Base-by-base conservation (phyloP, 2,329 filamentous ascomycete species). In the Aspergillus intermedius region DNA sequence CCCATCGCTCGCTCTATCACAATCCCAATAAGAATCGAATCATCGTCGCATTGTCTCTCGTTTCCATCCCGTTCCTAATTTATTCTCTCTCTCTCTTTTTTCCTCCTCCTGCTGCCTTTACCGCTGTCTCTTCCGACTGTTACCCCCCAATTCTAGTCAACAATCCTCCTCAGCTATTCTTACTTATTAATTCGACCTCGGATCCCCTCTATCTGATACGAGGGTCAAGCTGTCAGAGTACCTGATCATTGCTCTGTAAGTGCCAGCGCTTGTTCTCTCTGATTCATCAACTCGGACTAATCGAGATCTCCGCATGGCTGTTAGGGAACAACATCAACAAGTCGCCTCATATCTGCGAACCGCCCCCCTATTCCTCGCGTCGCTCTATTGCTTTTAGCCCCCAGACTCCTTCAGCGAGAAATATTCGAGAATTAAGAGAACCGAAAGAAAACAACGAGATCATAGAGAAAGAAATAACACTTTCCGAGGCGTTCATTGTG, bases 401-500 rank as follows among this genome's bases (percentile, higher is more conserved):
- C 15, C 2, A 22, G 21, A 22, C 21, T 22, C 21, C 13, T 19
- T 25, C 19, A 8, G 5, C n/a, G n/a, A 37, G 34, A 15, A 37
- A 4, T 3, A n/a, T 37, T 15, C 34, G 34, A 15, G n/a, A 37
- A 15, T 40, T 3, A 15, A 12, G 19, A 21, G 19, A 12, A 22
- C 10, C 37, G 19, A 19, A 40, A 6, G 22, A 12, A 6, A 40
- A 12, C 19, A 40, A 40, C 10, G 10, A 15, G 10, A 40, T 40
- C 37, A 40, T 40, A 35, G 34, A 35, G 10, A 15, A 35, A 35
- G 13, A 15, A 35, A n/a, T 12, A 12, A 5, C 37, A 40, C 15
- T 22, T 61, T 60, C 61, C 61, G 62, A 64, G 64, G 61, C 64
- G 62, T 67, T 67, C 64, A 63, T 67, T 63, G 64, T 65, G 64